Evolutionary conservation across 371 early-diverging fungal genomes (phyloP), one percentile per base, ranked within the genome.

Genomic region (Apophysomyces trapeziformis): DNA sequence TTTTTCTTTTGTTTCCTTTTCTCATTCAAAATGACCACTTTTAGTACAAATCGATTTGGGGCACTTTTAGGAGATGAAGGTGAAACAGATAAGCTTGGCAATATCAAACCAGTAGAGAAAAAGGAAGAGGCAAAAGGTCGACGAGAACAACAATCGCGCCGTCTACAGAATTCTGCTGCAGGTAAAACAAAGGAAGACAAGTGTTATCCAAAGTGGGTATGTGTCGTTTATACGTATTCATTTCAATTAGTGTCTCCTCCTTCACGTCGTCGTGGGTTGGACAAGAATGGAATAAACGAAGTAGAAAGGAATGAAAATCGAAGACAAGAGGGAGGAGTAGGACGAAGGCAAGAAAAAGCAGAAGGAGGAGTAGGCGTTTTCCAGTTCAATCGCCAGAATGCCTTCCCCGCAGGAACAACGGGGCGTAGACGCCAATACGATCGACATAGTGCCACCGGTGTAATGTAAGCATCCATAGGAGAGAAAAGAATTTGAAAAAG

Each of bases 381-480:
- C 3, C 32, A 26, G 21, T 13, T 64, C 38, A 8, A 47, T 21
- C 7, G 35, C 46, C 38, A 11, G 35, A 18, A n/a, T 16, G 36
- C 57, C n/a, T 38, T 6, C 38, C 61, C n/a, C 37, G 60, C 14
- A 39, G 60, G 32, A 1, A 60, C 60, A 18, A 26, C 32, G 32
- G 32, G 2, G 32, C 65, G 75, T 45, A 68, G 71, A 21, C 76
- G 90, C 68, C 86, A 88, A 70, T 87, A 79, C 74, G 95, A 95
- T 77, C 90, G 95, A 66, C 92, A 89, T 77, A 85, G 85, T 67
- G 90, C 83, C 64, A 87, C 89, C 32, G 93, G 88, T 60, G 77
- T 82, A 47, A 57, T 74, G 86, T 82, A 77, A 70, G 82, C 74
- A 8, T 47, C 6, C 57, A 35, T 18, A 16, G 16, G 50, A 14